phyloP scores from a whole-genome alignment of 768 basidiomycete species.

The Dacryopinax primogenitus region DNA sequence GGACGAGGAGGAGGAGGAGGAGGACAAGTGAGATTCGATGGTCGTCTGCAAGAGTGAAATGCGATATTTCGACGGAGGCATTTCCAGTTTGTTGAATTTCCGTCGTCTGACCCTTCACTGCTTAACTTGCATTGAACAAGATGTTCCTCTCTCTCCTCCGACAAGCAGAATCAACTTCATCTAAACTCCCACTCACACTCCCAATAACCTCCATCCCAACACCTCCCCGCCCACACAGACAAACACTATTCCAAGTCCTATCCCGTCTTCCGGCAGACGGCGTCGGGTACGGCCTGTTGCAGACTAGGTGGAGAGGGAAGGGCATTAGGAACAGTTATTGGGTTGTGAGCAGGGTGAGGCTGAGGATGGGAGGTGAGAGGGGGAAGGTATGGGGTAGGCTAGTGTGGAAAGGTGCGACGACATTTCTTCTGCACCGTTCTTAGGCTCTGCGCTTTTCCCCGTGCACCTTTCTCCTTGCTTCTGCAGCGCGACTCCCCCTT shows the following conservation, averaged over 20 bases:
- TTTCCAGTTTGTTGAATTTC: background rate
- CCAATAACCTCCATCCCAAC: too few relatives aligned
- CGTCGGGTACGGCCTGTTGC: conserved; percentile 54
- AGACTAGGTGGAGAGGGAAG: conserved; percentile 60
- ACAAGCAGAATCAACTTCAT: too few relatives aligned
- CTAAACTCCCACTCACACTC: too few relatives aligned
- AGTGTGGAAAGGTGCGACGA: conserved; percentile 68
- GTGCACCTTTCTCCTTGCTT: background rate
- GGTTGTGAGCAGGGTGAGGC: conserved; percentile 54
- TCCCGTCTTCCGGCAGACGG: conserved; percentile 55
- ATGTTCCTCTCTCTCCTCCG: too few relatives aligned
- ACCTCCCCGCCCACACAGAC: background rate
- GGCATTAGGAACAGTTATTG: conserved; percentile 57
- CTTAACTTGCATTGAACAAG: background rate
- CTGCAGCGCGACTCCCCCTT: too few relatives aligned
- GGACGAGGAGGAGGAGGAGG: background rate
- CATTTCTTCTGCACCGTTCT: too few relatives aligned
- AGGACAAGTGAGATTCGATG: background rate
- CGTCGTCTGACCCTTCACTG: background rate
- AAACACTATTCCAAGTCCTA: conserved; percentile 57
- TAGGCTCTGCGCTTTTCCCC: too few relatives aligned
- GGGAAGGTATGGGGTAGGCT: conserved; percentile 76
- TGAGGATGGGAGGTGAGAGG: conserved; percentile 61
- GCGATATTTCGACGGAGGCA: conserved; percentile 5
- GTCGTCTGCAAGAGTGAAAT: background rate